Percentiles rank a stretch among this genome's conserved stretches.
Evolutionary conservation across 768 basidiomycete genomes (phyloP).

Genomic region (Fomitopsis serialis): DNA sequence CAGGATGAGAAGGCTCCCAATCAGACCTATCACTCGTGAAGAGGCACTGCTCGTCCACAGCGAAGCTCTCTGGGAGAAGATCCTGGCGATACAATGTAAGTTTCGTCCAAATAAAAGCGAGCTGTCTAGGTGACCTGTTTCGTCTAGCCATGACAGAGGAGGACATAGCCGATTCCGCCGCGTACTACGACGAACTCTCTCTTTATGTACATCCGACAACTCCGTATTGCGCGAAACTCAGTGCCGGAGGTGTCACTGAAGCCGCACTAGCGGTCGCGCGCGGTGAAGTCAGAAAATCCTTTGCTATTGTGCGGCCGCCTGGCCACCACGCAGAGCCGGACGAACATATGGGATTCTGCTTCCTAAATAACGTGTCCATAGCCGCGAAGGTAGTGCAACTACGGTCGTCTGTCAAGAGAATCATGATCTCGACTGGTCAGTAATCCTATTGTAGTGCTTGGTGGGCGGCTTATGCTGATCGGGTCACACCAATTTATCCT

Average conservation of each 20-base stretch:
- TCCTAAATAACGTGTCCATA: conserved; percentile 97
- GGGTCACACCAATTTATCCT: background rate
- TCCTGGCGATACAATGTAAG: conserved; percentile 76
- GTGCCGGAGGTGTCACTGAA: conserved; percentile 94
- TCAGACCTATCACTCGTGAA: conserved; percentile 64
- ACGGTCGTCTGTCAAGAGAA: conserved; percentile 62
- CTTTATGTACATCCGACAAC: conserved; percentile 89
- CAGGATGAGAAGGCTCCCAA: conserved; percentile 75
- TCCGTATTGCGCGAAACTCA: conserved; percentile 77
- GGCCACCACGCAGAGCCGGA: conserved; percentile 99
- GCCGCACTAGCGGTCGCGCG: conserved; percentile 82
- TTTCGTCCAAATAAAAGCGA: no score
- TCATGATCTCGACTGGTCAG: conserved; percentile 95
- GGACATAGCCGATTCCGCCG: conserved; percentile 67
- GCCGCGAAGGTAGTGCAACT: conserved; percentile 80
- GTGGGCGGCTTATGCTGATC: background rate
- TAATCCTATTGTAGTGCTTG: background rate
- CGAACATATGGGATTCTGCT: conserved; percentile 98
- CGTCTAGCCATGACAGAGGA: conserved; percentile 53
- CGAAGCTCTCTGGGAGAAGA: conserved; percentile 88
- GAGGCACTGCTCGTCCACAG: conserved; percentile 90
- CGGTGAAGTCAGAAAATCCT: conserved; percentile 73
- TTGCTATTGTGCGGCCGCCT: conserved; percentile 95
- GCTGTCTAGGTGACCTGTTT: no score
- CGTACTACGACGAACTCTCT: conserved; percentile 86